Percentiles rank a stretch among this genome's conserved stretches.
phyloP scores from a whole-genome alignment of 2,329 filamentous ascomycete species.

The Lithohypha guttulata region DNA sequence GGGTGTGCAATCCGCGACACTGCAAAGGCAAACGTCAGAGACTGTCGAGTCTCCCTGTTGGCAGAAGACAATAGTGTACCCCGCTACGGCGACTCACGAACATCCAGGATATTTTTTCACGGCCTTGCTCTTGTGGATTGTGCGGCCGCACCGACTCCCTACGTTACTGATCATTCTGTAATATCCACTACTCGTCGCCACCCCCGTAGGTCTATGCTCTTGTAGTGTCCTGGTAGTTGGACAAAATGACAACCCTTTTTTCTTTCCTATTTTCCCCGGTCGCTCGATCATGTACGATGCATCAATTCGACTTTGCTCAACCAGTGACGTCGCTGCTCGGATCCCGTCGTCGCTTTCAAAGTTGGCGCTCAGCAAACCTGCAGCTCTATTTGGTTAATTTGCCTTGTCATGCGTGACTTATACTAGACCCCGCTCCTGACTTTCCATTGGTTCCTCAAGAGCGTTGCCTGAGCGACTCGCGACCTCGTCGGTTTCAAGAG shows the following conservation, averaged over 20 bases:
- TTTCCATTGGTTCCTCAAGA: too few relatives aligned
- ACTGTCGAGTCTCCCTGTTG: conserved; percentile 3
- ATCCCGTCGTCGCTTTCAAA: too few relatives aligned
- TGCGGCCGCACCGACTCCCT: conserved; percentile 1
- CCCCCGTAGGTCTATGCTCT: conserved; percentile 3
- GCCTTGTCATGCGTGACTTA: too few relatives aligned
- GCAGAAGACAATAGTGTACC: conserved; percentile 2
- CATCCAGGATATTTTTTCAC: conserved; percentile 4
- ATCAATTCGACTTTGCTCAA: too few relatives aligned
- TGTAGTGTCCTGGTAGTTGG: conserved; percentile 1
- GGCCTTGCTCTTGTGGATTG: conserved; percentile 1
- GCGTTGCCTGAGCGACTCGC: too few relatives aligned
- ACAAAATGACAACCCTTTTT: conserved; percentile 1
- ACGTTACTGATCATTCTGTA: conserved; percentile 3
- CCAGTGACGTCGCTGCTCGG: too few relatives aligned
- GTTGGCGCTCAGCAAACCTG: too few relatives aligned
- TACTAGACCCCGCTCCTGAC: too few relatives aligned
- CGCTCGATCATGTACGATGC: conserved; percentile 3
- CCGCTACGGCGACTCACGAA: conserved; percentile 2
- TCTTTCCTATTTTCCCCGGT: not conserved
- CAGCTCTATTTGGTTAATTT: too few relatives aligned
- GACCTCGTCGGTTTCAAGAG: too few relatives aligned
- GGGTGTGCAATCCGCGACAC: conserved; percentile 2
- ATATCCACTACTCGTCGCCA: conserved; percentile 1
- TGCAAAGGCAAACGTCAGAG: conserved; percentile 2